phyloP scores from a whole-genome alignment of 2,329 filamentous ascomycete genomes.

The Mycosphaerella sp. region DNA sequence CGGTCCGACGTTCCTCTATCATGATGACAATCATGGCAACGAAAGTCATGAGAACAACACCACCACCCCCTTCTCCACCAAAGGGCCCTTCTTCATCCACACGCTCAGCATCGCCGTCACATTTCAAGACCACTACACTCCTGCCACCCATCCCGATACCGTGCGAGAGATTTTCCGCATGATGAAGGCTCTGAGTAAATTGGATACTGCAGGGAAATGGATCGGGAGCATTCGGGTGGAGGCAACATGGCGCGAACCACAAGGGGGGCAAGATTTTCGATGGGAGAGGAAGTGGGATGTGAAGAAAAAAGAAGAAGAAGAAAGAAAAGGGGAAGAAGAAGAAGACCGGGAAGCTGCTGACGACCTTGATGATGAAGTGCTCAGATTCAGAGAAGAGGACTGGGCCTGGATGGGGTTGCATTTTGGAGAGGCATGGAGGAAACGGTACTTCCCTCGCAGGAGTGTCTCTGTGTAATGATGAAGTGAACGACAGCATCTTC shows the following conservation, averaged over 20 bases:
- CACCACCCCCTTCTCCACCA: conserved; percentile 1
- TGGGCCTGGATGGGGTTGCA: conserved; percentile 16
- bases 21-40: not conserved
- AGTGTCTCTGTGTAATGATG: not conserved
- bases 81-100: conserved; percentile 17
- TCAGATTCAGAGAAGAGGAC: conserved; percentile 7
- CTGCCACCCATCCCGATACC: conserved; percentile 18
- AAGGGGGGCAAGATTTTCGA: conserved; percentile 1
- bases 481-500: not conserved
- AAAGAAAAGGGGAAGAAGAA: not conserved
- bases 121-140: conserved; percentile 24
- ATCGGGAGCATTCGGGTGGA: conserved; percentile 13
- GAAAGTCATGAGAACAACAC: conserved; percentile 1
- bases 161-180: conserved; percentile 18
- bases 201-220: conserved; percentile 17
- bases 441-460: not conserved
- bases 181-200: conserved; percentile 17
- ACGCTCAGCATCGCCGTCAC: conserved; percentile 16
- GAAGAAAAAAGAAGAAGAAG: no score
- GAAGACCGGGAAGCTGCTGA: not conserved
- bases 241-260: conserved; percentile 6
- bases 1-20: conserved; percentile 19
- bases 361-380: not conserved
- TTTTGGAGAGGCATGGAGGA: conserved; percentile 15
- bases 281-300: conserved; percentile 10